Evolutionary conservation across 2,329 filamentous ascomycete species (phyloP).

Genomic region (Talaromyces sp.): DNA sequence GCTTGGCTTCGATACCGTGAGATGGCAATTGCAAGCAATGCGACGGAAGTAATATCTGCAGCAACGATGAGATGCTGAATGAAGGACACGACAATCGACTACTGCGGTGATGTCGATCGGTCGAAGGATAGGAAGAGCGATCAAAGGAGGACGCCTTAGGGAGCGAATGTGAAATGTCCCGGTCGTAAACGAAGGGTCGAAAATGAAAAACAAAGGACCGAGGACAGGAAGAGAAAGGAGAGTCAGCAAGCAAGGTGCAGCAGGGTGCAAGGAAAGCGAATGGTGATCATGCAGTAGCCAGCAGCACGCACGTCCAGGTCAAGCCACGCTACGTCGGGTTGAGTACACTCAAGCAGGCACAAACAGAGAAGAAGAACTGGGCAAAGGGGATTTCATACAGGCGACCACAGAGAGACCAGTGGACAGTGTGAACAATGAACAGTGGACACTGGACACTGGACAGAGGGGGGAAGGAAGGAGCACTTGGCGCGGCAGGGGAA

Average conservation of each 20-base stretch:
- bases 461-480: not conserved
- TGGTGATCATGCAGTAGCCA: conserved; percentile 2
- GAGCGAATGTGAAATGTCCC: not conserved
- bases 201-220: not conserved
- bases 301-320: not conserved
- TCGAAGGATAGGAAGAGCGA: not conserved
- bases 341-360: not conserved
- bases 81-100: not conserved
- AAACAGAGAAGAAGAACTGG: not conserved
- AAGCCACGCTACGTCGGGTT: not conserved
- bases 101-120: not conserved
- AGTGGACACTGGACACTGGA: too few relatives aligned
- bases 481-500: not conserved
- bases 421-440: too few relatives aligned
- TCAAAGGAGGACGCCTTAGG: not conserved
- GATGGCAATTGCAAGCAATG: not conserved
- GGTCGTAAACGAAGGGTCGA: conserved; percentile 6
- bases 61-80: conserved; percentile 1
- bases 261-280: conserved; percentile 1
- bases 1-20: not conserved
- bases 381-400: not conserved
- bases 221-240: conserved; percentile 9
- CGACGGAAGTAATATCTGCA: conserved; percentile 1
- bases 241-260: not conserved
- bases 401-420: not conserved